phyloP scores from a whole-genome alignment of 768 basidiomycete genomes.

The Leccinum subtestaceum region DNA sequence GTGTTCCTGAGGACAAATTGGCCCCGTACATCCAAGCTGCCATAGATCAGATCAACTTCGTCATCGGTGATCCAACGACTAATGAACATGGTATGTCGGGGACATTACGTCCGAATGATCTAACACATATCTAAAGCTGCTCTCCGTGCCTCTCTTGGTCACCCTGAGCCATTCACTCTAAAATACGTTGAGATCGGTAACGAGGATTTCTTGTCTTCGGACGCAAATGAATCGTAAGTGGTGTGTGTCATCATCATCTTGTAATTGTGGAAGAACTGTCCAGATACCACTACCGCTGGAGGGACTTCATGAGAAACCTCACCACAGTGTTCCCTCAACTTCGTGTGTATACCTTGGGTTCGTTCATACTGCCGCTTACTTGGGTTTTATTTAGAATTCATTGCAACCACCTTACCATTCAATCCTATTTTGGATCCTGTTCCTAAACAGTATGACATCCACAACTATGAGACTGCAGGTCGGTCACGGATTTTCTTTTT shows the following conservation, averaged over 20 bases:
- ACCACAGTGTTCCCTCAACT: slow-evolving; percentile 48
- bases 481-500: not conserved
- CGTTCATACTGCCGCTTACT: slow-evolving; percentile 11
- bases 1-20: slow-evolving; percentile 41
- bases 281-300: slow-evolving; percentile 50
- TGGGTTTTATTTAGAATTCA: slow-evolving; percentile 41
- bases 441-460: slow-evolving; percentile 52
- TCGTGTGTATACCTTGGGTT: slow-evolving; percentile 31
- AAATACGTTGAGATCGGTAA: slow-evolving; percentile 57
- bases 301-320: slow-evolving; percentile 43
- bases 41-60: slow-evolving; percentile 60
- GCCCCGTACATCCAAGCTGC: slow-evolving; percentile 54
- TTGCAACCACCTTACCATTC: slow-evolving; percentile 48
- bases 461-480: slow-evolving; percentile 51
- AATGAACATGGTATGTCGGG: slow-evolving; percentile 30
- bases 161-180: slow-evolving; percentile 49
- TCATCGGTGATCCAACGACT: slow-evolving; percentile 48
- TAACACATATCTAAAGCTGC: slow-evolving; percentile 35
- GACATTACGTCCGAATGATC: slow-evolving; percentile 15
- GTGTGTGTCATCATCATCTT: not conserved
- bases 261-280: not conserved
- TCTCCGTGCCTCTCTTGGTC: slow-evolving; percentile 55
- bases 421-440: slow-evolving; percentile 46
- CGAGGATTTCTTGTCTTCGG: slow-evolving; percentile 47
- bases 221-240: slow-evolving; percentile 16